Evolutionary conservation across 2,329 filamentous ascomycete species (phyloP), one percentile per base, ranked within the genome.

Genomic region (Talaromyces sp.): DNA sequence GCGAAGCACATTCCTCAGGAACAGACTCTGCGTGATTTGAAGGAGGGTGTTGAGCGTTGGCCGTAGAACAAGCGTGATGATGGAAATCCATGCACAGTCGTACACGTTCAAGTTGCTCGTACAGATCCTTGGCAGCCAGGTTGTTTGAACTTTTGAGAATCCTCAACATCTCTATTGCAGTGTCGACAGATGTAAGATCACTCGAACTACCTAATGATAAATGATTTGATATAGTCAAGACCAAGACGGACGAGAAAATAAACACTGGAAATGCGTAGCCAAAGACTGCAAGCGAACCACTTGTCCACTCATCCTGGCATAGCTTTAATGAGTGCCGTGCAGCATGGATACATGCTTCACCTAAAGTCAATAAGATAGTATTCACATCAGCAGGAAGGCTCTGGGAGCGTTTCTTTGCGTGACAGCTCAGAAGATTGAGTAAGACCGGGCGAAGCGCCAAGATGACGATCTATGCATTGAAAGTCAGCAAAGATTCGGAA

Each of bases 91-190:
- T 18, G 28, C 46, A 52, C 46, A 31, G 46, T 9, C 28, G 46
- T 7, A 31, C 46, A 52, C 28, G 12, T 31, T 52, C 23, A 16
- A 52, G 46, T 31, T 52, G 46, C n/a, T 52, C 46, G 46, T 52
- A 52, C 46, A 52, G 23, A 52, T 52, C 46, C 11, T 52, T 52
- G n/a, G 46, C 46, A 52, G 46, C 46, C 12, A 52, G 23, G 46
- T 52, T 52, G 23, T 52, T 52, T 52, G 46, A 28, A 31, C 46
- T 31, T 52, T 52, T 52, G 23, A 52, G 46, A 52, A 52, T 31
- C n/a, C 28, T 28, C n/a, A 52, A 23, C 46, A 52, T 52, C 46
- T 52, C 46, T 23, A 52, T 52, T 52, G 46, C 46, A 52, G 23
- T 52, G 28, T 52, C 46, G 23, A 52, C 23, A 52, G 46, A 52